Evolutionary conservation across 2,329 filamentous ascomycete species (phyloP).

Genomic region (Aureobasidium sp.): DNA sequence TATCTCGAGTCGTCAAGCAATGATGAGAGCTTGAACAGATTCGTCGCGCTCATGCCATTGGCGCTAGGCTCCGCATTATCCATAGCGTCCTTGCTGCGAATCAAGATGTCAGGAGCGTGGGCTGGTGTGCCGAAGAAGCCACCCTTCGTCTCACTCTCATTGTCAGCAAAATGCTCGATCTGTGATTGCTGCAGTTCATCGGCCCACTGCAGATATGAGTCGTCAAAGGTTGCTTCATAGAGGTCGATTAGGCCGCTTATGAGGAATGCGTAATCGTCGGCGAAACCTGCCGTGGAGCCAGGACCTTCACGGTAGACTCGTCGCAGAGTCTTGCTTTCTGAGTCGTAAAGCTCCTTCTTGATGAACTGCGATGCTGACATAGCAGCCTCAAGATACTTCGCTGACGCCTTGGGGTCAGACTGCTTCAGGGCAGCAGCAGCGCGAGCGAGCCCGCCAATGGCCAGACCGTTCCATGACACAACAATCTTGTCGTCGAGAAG

Average conservation of each 20-base stretch:
- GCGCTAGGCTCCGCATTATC: conserved; percentile 85
- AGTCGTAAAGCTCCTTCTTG: conserved; percentile 64
- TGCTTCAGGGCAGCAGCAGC: conserved; percentile 61
- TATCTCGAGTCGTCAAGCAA: conserved; percentile 62
- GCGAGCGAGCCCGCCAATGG: conserved; percentile 73
- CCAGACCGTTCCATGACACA: conserved; percentile 80
- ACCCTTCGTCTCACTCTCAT: conserved; percentile 30
- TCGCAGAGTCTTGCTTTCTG: conserved; percentile 55
- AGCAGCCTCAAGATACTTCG: conserved; percentile 57
- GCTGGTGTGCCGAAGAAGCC: conserved; percentile 68
- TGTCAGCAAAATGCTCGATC: conserved; percentile 70
- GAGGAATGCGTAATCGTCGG: conserved; percentile 91
- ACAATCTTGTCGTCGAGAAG: conserved; percentile 83
- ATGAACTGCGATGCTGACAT: conserved; percentile 66
- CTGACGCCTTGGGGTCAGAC: conserved; percentile 43
- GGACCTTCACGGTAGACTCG: conserved; percentile 65
- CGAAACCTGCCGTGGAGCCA: conserved; percentile 65
- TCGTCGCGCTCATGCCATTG: conserved; percentile 79
- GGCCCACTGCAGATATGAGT: conserved; percentile 70
- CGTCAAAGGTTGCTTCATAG: conserved; percentile 75
- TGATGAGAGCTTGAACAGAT: conserved; percentile 72
- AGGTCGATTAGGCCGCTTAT: conserved; percentile 76
- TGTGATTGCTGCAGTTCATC: conserved; percentile 73
- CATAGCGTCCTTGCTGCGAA: conserved; percentile 91
- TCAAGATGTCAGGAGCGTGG: conserved; percentile 61